phyloP scores from a whole-genome alignment of 768 basidiomycete genomes.

The Psilocybe cyanescens region DNA sequence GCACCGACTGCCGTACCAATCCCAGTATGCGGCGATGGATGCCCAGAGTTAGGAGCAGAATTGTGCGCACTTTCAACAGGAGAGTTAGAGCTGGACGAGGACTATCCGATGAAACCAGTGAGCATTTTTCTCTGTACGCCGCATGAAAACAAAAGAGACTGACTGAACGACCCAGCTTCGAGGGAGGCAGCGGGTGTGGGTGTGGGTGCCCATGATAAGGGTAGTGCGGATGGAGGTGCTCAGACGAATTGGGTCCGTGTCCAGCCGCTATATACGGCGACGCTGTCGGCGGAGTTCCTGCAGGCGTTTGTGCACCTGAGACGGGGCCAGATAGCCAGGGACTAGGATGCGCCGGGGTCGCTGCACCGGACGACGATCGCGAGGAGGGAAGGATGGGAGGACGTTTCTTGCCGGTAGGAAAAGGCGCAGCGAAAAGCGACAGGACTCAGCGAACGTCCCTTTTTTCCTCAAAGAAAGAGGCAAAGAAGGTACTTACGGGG shows the following conservation, averaged over 20 bases:
- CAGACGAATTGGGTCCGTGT: constrained; percentile 26
- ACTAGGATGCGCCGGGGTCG: constrained; percentile 47
- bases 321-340: constrained; percentile 20
- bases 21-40: constrained; percentile 22
- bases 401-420: constrained; percentile 46
- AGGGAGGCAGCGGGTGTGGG: constrained; percentile 36
- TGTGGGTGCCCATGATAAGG: constrained; percentile 23
- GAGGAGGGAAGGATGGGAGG: constrained; percentile 43
- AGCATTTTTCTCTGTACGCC: not conserved
- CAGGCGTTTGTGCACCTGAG: constrained; percentile 33
- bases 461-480: constrained; percentile 7
- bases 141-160: constrained; percentile 18
- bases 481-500: constrained; percentile 46
- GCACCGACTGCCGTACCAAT: constrained; percentile 2
- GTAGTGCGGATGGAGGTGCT: constrained; percentile 31
- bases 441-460: constrained; percentile 12
- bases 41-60: constrained; percentile 14
- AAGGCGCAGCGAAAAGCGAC: constrained; percentile 1
- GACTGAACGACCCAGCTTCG: constrained; percentile 39
- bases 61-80: constrained; percentile 15
- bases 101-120: constrained; percentile 13
- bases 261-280: constrained; percentile 21
- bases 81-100: constrained; percentile 15
- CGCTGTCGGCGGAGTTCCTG: constrained; percentile 28
- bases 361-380: constrained; percentile 53